Evolutionary conservation across 371 early-diverging fungal species (phyloP).

Genomic region (Circinella umbellata): DNA sequence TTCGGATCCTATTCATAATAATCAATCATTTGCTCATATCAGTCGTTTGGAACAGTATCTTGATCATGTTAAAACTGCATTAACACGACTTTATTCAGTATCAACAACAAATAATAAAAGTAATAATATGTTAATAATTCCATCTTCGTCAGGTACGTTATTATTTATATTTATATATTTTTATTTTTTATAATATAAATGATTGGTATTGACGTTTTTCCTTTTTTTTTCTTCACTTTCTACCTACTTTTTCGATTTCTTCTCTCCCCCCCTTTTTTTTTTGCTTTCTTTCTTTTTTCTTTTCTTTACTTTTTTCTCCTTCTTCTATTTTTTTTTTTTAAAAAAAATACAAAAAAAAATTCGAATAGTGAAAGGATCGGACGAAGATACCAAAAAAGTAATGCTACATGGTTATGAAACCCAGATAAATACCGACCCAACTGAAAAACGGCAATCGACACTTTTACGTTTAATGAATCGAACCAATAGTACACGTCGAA

Average conservation of each 20-base stretch:
- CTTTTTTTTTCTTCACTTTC: background rate
- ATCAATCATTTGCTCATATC: background rate
- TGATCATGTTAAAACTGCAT: constrained; percentile 77
- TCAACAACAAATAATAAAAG: constrained; percentile 45
- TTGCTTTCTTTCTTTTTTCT: background rate
- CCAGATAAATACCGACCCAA: constrained; percentile 12
- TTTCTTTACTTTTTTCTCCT: background rate
- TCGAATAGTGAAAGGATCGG: background rate
- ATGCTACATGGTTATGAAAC: constrained; percentile 21
- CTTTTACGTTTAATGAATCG: constrained; percentile 21
- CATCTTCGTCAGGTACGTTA: background rate
- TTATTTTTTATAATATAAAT: too few species aligned
- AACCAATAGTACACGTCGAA: constrained; percentile 7
- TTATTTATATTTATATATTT: background rate
- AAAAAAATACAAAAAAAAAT: background rate
- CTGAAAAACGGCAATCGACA: constrained; percentile 14
- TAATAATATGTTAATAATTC: background rate
- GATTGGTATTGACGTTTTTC: background rate
- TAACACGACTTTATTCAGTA: constrained; percentile 71
- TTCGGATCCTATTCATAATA: too few species aligned
- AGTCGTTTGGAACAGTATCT: constrained; percentile 77
- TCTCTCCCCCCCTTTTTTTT: background rate
- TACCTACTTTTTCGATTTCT: background rate
- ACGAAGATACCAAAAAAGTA: constrained; percentile 10
- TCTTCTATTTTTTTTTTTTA: background rate